Evolutionary conservation across 2,329 filamentous ascomycete species (phyloP), one percentile per base, ranked within the genome.

Genomic region (Blastomyces silverae): DNA sequence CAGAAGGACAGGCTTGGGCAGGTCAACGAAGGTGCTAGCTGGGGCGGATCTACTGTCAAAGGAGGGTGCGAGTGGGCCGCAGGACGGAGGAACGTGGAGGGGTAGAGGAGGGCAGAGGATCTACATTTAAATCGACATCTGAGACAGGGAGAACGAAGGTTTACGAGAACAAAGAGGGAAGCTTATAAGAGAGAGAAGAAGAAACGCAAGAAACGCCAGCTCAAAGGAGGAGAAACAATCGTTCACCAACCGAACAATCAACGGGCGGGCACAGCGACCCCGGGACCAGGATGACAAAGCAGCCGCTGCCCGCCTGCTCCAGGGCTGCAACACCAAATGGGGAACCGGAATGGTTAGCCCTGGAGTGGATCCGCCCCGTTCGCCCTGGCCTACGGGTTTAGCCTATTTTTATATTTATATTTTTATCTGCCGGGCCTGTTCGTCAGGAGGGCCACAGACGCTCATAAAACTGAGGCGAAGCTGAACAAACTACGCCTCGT

Each of bases 11-110:
- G n/a, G 37, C 11, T 10, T 44, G 50, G 28, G n/a, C 34, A 44
- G 53, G 34, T 61, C 28, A 25, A 34, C 17, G 50, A 60, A 44
- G 22, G 37, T 20, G 37, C 37, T 44, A 66, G 67, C 61, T 11
- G 25, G 55, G 50, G 63, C 56, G 20, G 57, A 65, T 55, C 39
- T 53, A 64, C 25, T 8, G 25, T 25, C 34, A 17, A 0, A 20
- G 34, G 6, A 31, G 10, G 5, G 34, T 58, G 31, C 42, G 31
- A 37, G 22, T 50, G 31, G 28, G 22, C 39, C 20, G 34, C 20
- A 64, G 44, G 37, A 48, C 22, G 1, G 37, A 22, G 39, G 1
- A 39, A 13, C 37, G 34, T 44, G 20, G 17, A 2, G 44, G 20
- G 56, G n/a, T 22, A 3, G 11, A 59, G 20, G 28, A 39, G 10